Conservation (phyloP, 306 rosid genomes). For the Trichosanthes truncata region DNA sequence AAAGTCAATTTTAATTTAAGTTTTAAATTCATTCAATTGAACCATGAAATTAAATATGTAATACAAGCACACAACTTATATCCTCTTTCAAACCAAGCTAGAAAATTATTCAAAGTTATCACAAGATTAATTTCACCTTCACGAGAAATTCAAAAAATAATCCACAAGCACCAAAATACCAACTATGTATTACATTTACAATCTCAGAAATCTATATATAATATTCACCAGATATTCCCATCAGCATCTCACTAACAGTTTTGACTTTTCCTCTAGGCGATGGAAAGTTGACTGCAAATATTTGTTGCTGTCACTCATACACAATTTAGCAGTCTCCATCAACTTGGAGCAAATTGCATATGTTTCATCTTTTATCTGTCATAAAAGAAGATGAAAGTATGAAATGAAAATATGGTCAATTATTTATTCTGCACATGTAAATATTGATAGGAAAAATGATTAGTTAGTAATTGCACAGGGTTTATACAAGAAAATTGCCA, state of each 20-base stretch:
- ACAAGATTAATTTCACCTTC: neutral
- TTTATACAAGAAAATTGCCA: neutral
- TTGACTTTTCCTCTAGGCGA: constrained; percentile 22
- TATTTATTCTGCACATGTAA: neutral
- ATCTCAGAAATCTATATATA: neutral
- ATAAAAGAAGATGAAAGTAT: constrained; percentile 15
- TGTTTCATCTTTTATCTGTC: constrained; percentile 43
- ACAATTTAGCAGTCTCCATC: constrained; percentile 58
- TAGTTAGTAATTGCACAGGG: neutral
- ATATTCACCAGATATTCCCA: neutral
- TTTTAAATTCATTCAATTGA: neutral
- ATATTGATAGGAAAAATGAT: neutral
- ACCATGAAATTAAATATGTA: neutral
- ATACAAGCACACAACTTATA: neutral
- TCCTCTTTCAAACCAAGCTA: neutral
- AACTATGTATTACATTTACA: neutral
- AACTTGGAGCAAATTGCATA: constrained; percentile 43
- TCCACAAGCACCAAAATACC: neutral
- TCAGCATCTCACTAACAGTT: neutral
- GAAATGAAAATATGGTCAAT: neutral
- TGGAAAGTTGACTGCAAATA: constrained; percentile 52
- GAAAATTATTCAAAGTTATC: neutral
- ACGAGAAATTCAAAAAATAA: neutral
- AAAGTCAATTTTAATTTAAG: neutral
- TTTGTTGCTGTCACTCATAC: constrained; percentile 44